phyloP scores from a whole-genome alignment of 768 basidiomycete genomes.

The Suillus ampliporus region DNA sequence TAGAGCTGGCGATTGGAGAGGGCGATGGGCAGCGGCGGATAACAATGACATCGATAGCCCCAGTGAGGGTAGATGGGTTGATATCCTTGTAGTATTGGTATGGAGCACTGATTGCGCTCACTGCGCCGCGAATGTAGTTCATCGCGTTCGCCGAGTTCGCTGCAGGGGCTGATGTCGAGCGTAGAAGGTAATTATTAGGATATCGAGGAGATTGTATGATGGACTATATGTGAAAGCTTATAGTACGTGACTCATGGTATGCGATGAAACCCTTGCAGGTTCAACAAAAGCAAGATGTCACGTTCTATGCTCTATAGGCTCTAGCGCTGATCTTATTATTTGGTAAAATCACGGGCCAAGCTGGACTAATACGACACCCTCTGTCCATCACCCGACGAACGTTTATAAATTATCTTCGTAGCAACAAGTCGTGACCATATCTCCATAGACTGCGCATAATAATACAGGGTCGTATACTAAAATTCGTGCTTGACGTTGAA shows the following conservation, averaged over 20 bases:
- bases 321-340: no score
- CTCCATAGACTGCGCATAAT: neutral
- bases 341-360: constrained; percentile 1
- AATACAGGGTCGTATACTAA: neutral
- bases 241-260: constrained; percentile 8
- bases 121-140: constrained; percentile 90
- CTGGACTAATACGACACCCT: constrained; percentile 1
- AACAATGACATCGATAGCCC: constrained; percentile 99
- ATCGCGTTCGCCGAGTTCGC: constrained; percentile 43
- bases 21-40: constrained; percentile 61
- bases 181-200: neutral
- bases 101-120: constrained; percentile 83
- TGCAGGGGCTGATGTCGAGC: neutral
- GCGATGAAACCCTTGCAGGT: neutral
- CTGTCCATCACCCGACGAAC: constrained; percentile 4
- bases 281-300: neutral
- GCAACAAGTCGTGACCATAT: neutral
- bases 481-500: neutral
- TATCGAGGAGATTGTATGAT: neutral
- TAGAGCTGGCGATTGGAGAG: neutral
- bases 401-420: neutral
- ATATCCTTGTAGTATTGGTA: constrained; percentile 94
- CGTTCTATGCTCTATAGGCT: neutral
- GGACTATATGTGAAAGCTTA: constrained; percentile 5
- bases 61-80: constrained; percentile 95